Base-by-base conservation (phyloP, 768 basidiomycete species). In the Kwoniella sp. region DNA sequence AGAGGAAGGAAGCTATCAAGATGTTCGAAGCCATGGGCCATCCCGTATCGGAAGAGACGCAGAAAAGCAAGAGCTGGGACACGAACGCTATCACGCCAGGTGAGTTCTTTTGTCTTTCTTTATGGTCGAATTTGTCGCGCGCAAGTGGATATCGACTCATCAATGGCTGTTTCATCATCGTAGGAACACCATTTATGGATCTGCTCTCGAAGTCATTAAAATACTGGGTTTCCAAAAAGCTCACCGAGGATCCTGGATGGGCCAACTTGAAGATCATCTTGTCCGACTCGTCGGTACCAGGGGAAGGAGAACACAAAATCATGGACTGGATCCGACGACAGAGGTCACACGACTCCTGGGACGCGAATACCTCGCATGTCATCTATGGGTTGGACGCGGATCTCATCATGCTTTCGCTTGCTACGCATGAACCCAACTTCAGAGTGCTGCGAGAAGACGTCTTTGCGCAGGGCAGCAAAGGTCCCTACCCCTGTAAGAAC, bases 321-420 rank as follows among this genome's bases (percentile, higher is more conserved):
- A 97, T 99, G 93, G 96, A 98, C 79, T 98, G 86, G 79, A 95
- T 99, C 69, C 85, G 96, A 61, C 85, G 94, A 34, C 94, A 96
- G 74, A 86, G 96, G 57, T 84, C 86, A 56, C 91, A 94, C 75
- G 86, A 86, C 25, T 90, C 88, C n/a, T 89, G 98, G 82, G 89
- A 99, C 80, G 89, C 95, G 22, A 98, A 99, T 77, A 97, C 93
- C 2, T 85, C 85, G 34, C 96, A 99, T 78, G 95, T 98, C 61
- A 98, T 99, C 68, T 99, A 98, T 82, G 96, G 96, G 71, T 83
- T 99, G 91, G 96, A 99, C 83, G 96, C 96, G 65, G 96, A 99
- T 86, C 85, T 99, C 50, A 99, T 99, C 80, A 99, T 99, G 96
- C 87, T 99, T 68, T 87, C 93, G 51, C 84, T 99, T 67, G 96